These are phyloP conservation scores for Malus sylvestris DNA, from an alignment of 306 rosid genomes.

Conservation along the genomic window DNA sequence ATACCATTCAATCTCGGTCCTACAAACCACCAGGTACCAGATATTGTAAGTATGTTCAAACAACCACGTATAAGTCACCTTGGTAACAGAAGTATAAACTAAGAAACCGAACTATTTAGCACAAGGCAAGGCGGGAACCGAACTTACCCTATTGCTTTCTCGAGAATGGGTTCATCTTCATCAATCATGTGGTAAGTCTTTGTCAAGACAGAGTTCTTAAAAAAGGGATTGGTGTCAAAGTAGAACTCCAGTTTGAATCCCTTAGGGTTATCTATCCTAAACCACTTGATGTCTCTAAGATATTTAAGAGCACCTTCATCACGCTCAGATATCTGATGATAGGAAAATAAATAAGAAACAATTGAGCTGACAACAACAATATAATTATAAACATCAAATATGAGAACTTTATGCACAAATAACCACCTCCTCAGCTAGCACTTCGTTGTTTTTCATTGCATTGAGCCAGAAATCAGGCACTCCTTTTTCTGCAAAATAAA, in stretches of 20 bases:
- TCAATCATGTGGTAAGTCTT: constrained; percentile 90
- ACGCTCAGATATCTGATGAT: constrained; percentile 66
- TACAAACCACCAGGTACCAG: constrained; percentile 21
- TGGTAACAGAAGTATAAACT: background rate
- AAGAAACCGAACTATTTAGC: background rate
- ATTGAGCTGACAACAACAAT: background rate
- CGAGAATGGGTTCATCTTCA: constrained; percentile 84
- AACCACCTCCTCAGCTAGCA: constrained; percentile 81
- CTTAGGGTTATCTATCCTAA: constrained; percentile 65
- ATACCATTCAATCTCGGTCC: constrained; percentile 89
- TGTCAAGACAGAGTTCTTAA: constrained; percentile 65
- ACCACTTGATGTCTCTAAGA: constrained; percentile 84
- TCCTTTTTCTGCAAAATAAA: constrained; percentile 56
- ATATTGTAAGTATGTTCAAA: background rate
- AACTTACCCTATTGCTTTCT: constrained; percentile 80
- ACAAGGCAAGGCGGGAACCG: background rate
- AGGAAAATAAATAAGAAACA: background rate
- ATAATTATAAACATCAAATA: background rate
- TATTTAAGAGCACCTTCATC: constrained; percentile 86
- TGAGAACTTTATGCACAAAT: background rate
- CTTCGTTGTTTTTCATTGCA: constrained; percentile 87
- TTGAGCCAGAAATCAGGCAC: constrained; percentile 86
- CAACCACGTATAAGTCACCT: background rate
- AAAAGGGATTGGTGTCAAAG: constrained; percentile 70
- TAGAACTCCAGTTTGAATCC: constrained; percentile 86